Conservation (phyloP, 352 stramenopile species). For the Phytophthora niederhauseri region DNA sequence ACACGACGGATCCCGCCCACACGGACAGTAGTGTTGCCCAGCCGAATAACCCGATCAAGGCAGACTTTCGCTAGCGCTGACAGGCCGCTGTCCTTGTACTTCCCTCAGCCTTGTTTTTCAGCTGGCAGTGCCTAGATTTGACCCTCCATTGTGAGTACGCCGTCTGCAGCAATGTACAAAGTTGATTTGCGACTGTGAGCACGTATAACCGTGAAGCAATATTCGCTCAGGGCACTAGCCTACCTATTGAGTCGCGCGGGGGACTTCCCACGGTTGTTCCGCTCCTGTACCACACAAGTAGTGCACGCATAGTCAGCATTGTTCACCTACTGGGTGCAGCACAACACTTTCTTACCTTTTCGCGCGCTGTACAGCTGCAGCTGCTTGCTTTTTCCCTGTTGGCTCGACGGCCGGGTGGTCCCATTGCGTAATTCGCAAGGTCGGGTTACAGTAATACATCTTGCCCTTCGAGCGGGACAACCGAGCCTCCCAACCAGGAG, state of each 20-base stretch:
- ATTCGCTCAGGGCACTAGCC: conserved; percentile 1
- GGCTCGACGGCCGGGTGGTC: conserved; percentile 76
- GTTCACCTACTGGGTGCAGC: background rate
- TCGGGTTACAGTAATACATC: conserved; percentile 87
- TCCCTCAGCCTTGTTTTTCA: conserved; percentile 1
- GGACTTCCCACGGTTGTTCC: conserved; percentile 36
- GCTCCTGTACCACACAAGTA: conserved; percentile 25
- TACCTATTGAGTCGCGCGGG: conserved; percentile 45
- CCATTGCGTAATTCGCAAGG: conserved; percentile 80
- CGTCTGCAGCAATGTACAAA: conserved; percentile 18
- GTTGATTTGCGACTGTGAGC: background rate
- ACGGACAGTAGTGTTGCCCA: conserved; percentile 23
- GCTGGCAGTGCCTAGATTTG: conserved; percentile 48
- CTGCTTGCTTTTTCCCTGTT: conserved; percentile 58
- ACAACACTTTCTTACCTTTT: conserved; percentile 31
- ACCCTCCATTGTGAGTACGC: conserved; percentile 63
- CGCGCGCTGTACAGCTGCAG: conserved; percentile 44
- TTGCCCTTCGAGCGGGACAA: conserved; percentile 87
- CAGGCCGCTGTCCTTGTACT: background rate
- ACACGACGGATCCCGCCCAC: conserved; percentile 59
- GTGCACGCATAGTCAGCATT: background rate
- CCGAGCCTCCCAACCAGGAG: conserved; percentile 79
- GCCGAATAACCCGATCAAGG: conserved; percentile 2
- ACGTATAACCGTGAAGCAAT: background rate
- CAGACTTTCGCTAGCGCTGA: background rate